These are phyloP conservation scores for Ceratocystis variospora DNA, from an alignment of 2,329 filamentous ascomycete species.

Conservation along the genomic window DNA sequence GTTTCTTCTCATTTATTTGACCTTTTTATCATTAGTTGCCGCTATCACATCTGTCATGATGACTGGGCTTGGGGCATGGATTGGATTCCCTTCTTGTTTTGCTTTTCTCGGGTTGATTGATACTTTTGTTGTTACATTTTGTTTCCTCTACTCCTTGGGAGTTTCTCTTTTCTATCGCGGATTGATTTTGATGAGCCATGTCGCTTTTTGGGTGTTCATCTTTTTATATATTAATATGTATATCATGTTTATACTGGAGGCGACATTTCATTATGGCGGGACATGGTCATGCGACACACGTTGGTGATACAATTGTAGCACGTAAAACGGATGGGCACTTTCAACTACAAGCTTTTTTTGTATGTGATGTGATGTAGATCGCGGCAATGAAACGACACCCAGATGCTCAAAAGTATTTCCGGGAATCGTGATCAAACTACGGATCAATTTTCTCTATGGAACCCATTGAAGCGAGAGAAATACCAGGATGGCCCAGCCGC, in stretches of 20 bases:
- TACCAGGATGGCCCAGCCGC: conserved; percentile 25
- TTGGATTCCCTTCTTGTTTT: background rate
- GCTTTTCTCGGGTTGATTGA: background rate
- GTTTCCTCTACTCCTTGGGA: background rate
- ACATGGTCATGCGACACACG: background rate
- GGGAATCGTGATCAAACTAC: conserved; percentile 41
- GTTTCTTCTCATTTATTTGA: background rate
- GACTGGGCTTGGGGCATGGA: background rate
- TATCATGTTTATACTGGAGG: no score
- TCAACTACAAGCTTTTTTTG: background rate
- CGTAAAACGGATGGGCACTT: background rate
- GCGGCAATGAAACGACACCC: conserved; percentile 43
- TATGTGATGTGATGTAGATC: conserved; percentile 37
- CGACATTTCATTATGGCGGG: background rate
- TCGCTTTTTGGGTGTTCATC: background rate
- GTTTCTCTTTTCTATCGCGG: no score
- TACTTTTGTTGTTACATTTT: background rate
- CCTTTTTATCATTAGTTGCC: background rate
- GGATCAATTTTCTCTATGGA: conserved; percentile 23
- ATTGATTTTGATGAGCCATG: no score
- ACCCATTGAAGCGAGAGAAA: conserved; percentile 18
- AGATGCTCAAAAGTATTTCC: conserved; percentile 31
- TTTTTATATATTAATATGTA: background rate
- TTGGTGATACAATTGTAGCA: background rate
- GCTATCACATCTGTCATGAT: background rate